Evolutionary conservation across 1,139 yeast species (phyloP), one percentile per base, ranked within the genome.

Genomic region (Candida tropicalis): DNA sequence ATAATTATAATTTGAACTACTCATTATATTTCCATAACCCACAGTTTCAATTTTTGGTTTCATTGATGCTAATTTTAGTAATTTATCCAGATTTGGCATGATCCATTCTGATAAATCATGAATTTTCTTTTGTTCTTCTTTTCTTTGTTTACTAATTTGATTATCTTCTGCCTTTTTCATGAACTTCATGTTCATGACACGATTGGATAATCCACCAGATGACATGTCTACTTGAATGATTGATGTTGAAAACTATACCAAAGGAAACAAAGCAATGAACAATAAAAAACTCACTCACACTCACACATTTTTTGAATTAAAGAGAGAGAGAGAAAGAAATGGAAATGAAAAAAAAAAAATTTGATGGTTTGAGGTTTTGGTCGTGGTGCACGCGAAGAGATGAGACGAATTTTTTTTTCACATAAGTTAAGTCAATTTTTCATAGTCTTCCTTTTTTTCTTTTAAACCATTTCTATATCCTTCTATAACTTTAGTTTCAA

Each of bases 131-230:
- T 55, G 56, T 18, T 59, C 52, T 26, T 66, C 73, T 34, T 70
- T 39, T 64, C 60, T 35, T 63, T 37, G 40, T 43, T 47, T 40
- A 23, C 39, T 42, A 65, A 43, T 62, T 66, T 40, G 56, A 44
- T 28, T 36, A 27, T 48, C 53, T n/a, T 55, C 63, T 3, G 66
- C 59, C 39, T 59, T 64, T 46, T 65, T 68, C 79, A 73, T 73
- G 76, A 73, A 73, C 74, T 84, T 84, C 91, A 84, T 84, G 73
- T 81, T 82, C 77, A 81, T 66, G 54, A 84, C 83, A 54, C 85
- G 71, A 52, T 76, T 74, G n/a, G 89, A 82, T 53, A 83, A 70
- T 28, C 69, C 65, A 9, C 38, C 37, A 51, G 77, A 17, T 35
- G 46, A 25, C 31, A 24, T 29, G 37, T 3, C 15, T 5, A 10